A percentile compares a stretch with the other conserved stretches of the same genome.
Evolutionary conservation across 345 rosid genomes (phyloP).

Genomic region (Eucalyptus pumila): DNA sequence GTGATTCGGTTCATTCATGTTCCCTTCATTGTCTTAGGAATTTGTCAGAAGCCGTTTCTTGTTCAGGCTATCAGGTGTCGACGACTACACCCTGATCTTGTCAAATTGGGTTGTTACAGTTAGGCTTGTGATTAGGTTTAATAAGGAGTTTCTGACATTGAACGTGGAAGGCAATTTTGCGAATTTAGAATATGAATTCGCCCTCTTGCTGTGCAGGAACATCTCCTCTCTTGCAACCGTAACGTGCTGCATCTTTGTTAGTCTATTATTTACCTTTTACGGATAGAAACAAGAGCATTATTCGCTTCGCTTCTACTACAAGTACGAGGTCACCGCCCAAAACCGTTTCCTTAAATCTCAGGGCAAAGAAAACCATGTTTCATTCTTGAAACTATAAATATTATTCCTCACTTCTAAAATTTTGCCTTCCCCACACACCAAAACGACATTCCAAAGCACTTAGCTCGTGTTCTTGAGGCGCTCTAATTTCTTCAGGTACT

Average conservation of each 20-base stretch:
- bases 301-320: not conserved
- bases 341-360: not conserved
- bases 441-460: not conserved
- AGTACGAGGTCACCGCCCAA: not conserved
- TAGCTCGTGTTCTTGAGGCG: not conserved
- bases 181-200: not conserved
- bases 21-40: no score
- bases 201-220: not conserved
- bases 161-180: not conserved
- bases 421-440: not conserved
- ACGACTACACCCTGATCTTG: fast-evolving
- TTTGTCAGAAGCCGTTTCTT: fast-evolving
- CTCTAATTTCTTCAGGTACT: not conserved
- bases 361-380: not conserved
- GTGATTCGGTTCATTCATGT: fast-evolving
- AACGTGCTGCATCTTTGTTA: not conserved
- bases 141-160: not conserved
- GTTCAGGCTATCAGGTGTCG: fast-evolving
- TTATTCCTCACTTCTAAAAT: not conserved
- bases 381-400: not conserved
- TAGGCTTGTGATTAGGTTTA: fast-evolving
- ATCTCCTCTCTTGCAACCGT: not conserved
- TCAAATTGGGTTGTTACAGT: fast-evolving
- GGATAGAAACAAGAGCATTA: not conserved
- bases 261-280: not conserved